Base-by-base conservation (phyloP, 1,139 yeast species). In the Torulaspora pretoriensis region DNA sequence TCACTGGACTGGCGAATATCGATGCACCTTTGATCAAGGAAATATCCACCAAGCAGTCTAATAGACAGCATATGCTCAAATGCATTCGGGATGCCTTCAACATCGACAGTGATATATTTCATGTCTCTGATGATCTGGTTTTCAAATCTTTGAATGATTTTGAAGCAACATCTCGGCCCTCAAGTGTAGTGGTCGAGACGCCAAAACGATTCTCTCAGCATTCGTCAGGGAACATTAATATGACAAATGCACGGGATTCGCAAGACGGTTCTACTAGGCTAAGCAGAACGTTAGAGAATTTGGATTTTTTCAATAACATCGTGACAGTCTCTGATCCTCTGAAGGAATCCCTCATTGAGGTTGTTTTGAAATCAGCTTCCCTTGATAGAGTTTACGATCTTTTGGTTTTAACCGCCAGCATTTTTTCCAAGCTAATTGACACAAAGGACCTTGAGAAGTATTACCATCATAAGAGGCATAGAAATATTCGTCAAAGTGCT, bases 341-440 rank as follows among this genome's bases (percentile, higher is more conserved):
- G 28, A 55, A 60, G 23, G 67, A 64, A 40, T 61, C 71, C 4
- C 38, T 61, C 10, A 54, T 71, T 19, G 63, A 68, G 42, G 80
- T 77, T 8, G 81, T 75, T 6, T 68, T 78, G 34, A 80, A 80
- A 54, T 77, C 85, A 8, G 85, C 83, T 2, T 73, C 80, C 5
- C 60, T 81, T 43, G 83, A 80, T 9, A 74, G 79, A 48, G 66
- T 82, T 47, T 70, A 81, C 33, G 88, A 82, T 60, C 69, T 82
- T 22, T 62, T 82, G 42, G 85, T 82, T 3, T 61, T 82, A 25
- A 83, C 85, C 0, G 75, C 81, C 2, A 72, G 77, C 31, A 75
- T 79, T 17, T 81, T 82, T 57, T 75, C 78, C 1, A 70, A 73
- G 10, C 67, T 68, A 42, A 71, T 77, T 8, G 65, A 68, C 25